Percentiles rank a stretch among this genome's conserved stretches.
Evolutionary conservation across 106 monocot genomes (phyloP).

Genomic region (Phalaenopsis equestris): DNA sequence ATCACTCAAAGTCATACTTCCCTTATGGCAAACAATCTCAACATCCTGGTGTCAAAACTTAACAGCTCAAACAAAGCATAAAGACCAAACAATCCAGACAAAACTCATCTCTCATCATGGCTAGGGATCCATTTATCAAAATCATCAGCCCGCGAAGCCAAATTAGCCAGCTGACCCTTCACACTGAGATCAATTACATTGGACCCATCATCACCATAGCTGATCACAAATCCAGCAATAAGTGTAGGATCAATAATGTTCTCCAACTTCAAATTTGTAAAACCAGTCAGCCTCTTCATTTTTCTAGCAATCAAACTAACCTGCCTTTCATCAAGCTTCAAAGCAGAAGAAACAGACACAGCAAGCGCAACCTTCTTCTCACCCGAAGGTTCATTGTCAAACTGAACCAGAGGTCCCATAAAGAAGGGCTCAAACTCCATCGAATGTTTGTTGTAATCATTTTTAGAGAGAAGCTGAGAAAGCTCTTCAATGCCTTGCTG

Average conservation of each 20-base stretch:
- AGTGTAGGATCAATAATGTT: slow-evolving; percentile 62
- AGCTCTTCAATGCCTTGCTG: background rate
- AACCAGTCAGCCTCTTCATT: slow-evolving; percentile 75
- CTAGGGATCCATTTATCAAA: slow-evolving; percentile 30
- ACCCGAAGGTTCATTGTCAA: background rate
- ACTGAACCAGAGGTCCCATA: background rate
- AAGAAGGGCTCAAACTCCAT: background rate
- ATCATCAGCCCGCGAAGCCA: slow-evolving; percentile 52
- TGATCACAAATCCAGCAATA: slow-evolving; percentile 84
- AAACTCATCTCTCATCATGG: slow-evolving; percentile 2
- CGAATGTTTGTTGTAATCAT: background rate
- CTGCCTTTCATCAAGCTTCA: slow-evolving; percentile 60
- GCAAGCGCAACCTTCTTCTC: slow-evolving; percentile 10
- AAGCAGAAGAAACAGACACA: slow-evolving; percentile 61
- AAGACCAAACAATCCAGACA: background rate
- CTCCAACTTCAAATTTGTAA: slow-evolving; percentile 48
- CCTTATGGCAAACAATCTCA: too few species aligned
- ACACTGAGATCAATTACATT: slow-evolving; percentile 81
- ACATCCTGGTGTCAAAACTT: too few species aligned
- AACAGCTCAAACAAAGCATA: too few species aligned
- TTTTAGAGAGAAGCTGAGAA: background rate
- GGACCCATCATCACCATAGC: slow-evolving; percentile 43
- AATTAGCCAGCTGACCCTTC: slow-evolving; percentile 53
- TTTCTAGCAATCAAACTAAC: slow-evolving; percentile 62
- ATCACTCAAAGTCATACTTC: too few species aligned